phyloP scores from a whole-genome alignment of 805 yeast species.

The Sugiyamaella smithiae region DNA sequence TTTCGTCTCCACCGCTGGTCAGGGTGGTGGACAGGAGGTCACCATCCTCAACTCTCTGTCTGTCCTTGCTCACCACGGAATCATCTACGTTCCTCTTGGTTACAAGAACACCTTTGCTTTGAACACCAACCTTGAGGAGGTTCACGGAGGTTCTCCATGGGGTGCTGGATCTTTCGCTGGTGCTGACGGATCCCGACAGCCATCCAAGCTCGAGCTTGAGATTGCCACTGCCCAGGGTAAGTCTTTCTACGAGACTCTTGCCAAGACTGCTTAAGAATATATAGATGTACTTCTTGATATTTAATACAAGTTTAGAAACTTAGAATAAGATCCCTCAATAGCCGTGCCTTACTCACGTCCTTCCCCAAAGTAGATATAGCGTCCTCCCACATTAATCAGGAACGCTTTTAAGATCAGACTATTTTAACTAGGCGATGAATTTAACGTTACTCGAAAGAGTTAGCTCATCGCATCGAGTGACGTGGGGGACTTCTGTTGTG shows the following conservation, averaged over 20 bases:
- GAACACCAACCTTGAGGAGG: slow-evolving; percentile 57
- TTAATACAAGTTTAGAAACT: too few species aligned
- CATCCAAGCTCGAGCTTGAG: slow-evolving; percentile 60
- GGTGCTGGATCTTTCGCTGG: slow-evolving; percentile 34
- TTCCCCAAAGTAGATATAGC: too few species aligned
- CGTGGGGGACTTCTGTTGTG: too few species aligned
- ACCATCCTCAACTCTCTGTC: slow-evolving; percentile 59
- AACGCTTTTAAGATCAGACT: too few species aligned
- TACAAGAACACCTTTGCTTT: slow-evolving; percentile 55
- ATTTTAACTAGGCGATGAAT: too few species aligned
- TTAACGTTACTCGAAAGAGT: too few species aligned
- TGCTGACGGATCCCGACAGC: slow-evolving; percentile 70
- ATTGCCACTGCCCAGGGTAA: slow-evolving; percentile 69
- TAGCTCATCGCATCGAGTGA: too few species aligned
- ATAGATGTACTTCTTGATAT: too few species aligned
- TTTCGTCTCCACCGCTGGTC: slow-evolving; percentile 67
- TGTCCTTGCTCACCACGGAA: slow-evolving; percentile 70
- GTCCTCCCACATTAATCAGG: too few species aligned
- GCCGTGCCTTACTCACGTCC: too few species aligned
- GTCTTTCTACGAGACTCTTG: slow-evolving; percentile 50
- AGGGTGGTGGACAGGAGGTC: slow-evolving; percentile 77
- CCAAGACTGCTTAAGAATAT: slow-evolving; percentile 23
- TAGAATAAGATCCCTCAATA: too few species aligned
- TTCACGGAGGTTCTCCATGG: slow-evolving; percentile 81
- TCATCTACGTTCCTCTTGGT: slow-evolving; percentile 75